Evolutionary conservation across 2,329 filamentous ascomycete species (phyloP).

Genomic region (Bipolaris oryzae): DNA sequence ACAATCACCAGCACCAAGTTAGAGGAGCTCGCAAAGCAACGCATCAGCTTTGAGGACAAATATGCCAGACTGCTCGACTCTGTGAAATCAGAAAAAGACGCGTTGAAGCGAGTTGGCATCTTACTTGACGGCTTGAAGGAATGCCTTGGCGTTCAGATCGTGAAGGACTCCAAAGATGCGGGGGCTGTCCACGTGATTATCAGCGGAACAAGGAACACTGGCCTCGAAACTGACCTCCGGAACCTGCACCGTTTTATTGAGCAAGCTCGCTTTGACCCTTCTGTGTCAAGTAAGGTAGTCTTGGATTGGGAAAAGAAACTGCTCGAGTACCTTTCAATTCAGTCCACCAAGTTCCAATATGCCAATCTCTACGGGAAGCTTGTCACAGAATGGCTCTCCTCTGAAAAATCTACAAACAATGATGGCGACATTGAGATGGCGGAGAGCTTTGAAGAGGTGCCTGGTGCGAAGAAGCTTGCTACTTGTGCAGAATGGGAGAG

Average conservation of each 20-base stretch:
- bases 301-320: slow-evolving; percentile 41
- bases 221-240: slow-evolving; percentile 36
- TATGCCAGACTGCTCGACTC: slow-evolving; percentile 25
- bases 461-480: slow-evolving; percentile 38
- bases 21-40: slow-evolving; percentile 47
- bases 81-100: slow-evolving; percentile 23
- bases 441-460: slow-evolving; percentile 42
- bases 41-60: slow-evolving; percentile 38
- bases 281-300: slow-evolving; percentile 42
- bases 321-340: slow-evolving; percentile 39
- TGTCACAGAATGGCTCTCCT: slow-evolving; percentile 46
- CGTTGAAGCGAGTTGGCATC: slow-evolving; percentile 30
- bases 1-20: slow-evolving; percentile 47
- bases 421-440: slow-evolving; percentile 34
- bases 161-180: slow-evolving; percentile 13
- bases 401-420: slow-evolving; percentile 25
- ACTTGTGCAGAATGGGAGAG: slow-evolving; percentile 41
- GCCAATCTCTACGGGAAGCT: slow-evolving; percentile 45
- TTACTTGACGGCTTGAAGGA: slow-evolving; percentile 40
- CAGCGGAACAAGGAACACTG: slow-evolving; percentile 25
- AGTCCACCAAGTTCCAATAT: slow-evolving; percentile 47
- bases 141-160: slow-evolving; percentile 34
- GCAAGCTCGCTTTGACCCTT: slow-evolving; percentile 46
- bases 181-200: slow-evolving; percentile 24
- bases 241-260: slow-evolving; percentile 46